A percentile compares a stretch with the other conserved stretches of the same genome.
These are phyloP conservation scores for Fusarium sacchari DNA, from an alignment of 2,329 filamentous ascomycete species.

Conservation along the genomic window DNA sequence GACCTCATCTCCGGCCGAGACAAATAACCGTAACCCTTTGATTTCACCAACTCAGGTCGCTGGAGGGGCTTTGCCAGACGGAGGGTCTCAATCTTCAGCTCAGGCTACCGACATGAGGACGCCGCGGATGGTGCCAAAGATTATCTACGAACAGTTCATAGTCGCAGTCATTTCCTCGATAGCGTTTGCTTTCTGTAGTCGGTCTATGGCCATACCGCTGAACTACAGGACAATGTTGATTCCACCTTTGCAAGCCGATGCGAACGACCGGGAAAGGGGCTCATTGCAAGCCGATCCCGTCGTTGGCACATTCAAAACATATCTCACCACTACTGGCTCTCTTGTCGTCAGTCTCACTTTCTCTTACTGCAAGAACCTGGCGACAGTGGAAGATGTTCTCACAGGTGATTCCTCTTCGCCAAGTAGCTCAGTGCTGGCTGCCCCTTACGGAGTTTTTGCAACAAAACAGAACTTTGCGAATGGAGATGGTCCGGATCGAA, in stretches of 20 bases:
- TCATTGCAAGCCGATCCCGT: constrained; percentile 43
- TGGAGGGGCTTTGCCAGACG: constrained; percentile 36
- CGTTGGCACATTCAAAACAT: constrained; percentile 63
- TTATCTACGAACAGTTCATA: constrained; percentile 65
- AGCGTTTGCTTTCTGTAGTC: constrained; percentile 60
- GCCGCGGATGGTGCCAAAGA: constrained; percentile 48
- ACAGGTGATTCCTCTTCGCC: constrained; percentile 53
- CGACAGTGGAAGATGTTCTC: constrained; percentile 57
- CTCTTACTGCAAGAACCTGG: constrained; percentile 58
- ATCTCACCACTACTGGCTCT: constrained; percentile 65
- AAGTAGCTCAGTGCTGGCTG: constrained; percentile 61
- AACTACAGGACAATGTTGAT: constrained; percentile 65
- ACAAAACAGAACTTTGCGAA: constrained; percentile 39
- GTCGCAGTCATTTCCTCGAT: constrained; percentile 62
- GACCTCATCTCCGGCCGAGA: constrained; percentile 53
- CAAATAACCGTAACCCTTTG: constrained; percentile 42
- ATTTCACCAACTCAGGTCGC: constrained; percentile 31
- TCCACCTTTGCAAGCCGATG: constrained; percentile 39
- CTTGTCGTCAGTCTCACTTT: constrained; percentile 62
- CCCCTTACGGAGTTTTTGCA: constrained; percentile 61
- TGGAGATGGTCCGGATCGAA: constrained; percentile 44
- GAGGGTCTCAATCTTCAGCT: constrained; percentile 43
- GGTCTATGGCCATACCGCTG: constrained; percentile 60
- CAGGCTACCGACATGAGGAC: constrained; percentile 43
- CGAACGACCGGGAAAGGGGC: constrained; percentile 27